Evolutionary conservation across 352 stramenopile species (phyloP).

Genomic region (Halophytophthora polymorphica): DNA sequence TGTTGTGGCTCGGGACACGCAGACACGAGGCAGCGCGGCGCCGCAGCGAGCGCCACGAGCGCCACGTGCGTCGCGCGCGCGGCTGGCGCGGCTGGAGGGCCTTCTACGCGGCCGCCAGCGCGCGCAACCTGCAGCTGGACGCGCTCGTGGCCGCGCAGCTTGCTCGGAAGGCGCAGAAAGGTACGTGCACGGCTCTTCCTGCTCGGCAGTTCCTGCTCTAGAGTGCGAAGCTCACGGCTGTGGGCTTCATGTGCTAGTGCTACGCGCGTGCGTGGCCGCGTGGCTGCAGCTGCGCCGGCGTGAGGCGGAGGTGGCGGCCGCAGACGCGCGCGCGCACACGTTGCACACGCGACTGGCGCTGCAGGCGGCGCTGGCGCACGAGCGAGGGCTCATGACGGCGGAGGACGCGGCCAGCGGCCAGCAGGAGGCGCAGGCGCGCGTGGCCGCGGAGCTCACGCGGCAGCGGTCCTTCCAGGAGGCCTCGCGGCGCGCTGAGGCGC

Average conservation of each 20-base stretch:
- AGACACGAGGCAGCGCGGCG: conserved; percentile 40
- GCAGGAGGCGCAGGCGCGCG: conserved; percentile 19
- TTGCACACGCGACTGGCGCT: conserved; percentile 39
- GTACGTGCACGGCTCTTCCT: background rate
- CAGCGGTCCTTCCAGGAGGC: conserved; percentile 44
- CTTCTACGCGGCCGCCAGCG: conserved; percentile 40
- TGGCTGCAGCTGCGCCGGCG: conserved; percentile 46
- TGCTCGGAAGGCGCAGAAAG: background rate
- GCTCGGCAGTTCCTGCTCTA: background rate
- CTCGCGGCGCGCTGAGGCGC: conserved; percentile 35
- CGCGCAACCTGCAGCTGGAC: no score
- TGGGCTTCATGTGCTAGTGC: conserved; percentile 9
- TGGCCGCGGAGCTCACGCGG: conserved; percentile 24
- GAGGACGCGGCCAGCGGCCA: conserved; percentile 46
- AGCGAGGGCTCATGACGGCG: conserved; percentile 32
- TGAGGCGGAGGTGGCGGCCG: conserved; percentile 36
- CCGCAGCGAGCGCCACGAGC: conserved; percentile 26
- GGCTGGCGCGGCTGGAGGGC: conserved; percentile 13
- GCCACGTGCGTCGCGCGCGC: conserved; percentile 3
- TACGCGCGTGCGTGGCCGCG: conserved; percentile 18
- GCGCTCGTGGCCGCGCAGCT: background rate
- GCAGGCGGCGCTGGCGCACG: conserved; percentile 22
- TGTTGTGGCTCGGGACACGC: conserved; percentile 1
- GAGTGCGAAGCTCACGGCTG: background rate
- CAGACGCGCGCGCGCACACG: conserved; percentile 32